Percentiles rank a stretch among this genome's conserved stretches.
Evolutionary conservation across 768 basidiomycete genomes (phyloP).

Genomic region (Tulasnella sp.): DNA sequence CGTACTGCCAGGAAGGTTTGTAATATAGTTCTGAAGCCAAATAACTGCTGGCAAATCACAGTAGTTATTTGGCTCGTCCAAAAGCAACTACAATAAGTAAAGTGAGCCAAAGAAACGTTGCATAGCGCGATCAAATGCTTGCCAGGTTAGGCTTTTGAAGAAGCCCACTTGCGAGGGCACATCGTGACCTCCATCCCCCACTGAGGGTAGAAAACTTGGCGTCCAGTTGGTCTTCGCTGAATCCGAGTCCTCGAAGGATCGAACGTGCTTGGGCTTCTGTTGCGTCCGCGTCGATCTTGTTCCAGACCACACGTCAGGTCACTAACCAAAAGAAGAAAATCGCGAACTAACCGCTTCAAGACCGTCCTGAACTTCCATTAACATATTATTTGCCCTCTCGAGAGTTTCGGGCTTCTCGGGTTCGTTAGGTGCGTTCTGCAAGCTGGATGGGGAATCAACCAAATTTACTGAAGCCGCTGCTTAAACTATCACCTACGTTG

Average conservation of each 20-base stretch:
- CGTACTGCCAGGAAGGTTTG: constrained; percentile 42
- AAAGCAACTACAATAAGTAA: constrained; percentile 16
- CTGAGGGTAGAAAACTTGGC: constrained; percentile 48
- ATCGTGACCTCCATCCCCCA: constrained; percentile 64
- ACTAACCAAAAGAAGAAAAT: not conserved
- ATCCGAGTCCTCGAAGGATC: constrained; percentile 60
- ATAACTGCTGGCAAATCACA: constrained; percentile 39
- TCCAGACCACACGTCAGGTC: not conserved
- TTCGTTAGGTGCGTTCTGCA: not conserved
- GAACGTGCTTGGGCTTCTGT: constrained; percentile 44
- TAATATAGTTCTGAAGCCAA: constrained; percentile 47
- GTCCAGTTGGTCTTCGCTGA: constrained; percentile 43
- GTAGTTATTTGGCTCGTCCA: constrained; percentile 39
- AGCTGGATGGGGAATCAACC: not conserved
- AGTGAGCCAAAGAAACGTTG: not conserved
- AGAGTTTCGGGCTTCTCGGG: constrained; percentile 10
- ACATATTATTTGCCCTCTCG: constrained; percentile 33
- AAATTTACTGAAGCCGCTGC: not conserved
- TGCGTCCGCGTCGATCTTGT: constrained; percentile 35
- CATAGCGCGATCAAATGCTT: not conserved
- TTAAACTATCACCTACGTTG: not conserved
- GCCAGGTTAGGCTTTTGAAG: constrained; percentile 50
- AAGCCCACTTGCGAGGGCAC: constrained; percentile 56
- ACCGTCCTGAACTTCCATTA: constrained; percentile 34
- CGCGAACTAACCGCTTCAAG: constrained; percentile 37